These are phyloP conservation scores for Pythium folliculosum DNA, from an alignment of 352 stramenopile species.

Conservation along the genomic window DNA sequence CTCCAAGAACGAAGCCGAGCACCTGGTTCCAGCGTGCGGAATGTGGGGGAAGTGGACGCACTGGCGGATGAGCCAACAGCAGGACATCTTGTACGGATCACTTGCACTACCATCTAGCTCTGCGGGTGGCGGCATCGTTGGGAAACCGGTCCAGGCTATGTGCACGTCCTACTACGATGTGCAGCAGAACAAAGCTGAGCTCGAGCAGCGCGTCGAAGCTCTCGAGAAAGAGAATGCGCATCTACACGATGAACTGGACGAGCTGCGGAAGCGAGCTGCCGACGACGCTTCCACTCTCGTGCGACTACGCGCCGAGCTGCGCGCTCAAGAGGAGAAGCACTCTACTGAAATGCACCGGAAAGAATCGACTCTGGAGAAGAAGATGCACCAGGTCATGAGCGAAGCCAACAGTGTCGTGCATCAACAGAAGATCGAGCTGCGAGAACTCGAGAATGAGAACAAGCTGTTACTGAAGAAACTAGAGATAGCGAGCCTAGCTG, in stretches of 20 bases:
- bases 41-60: slow-evolving; percentile 88
- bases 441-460: slow-evolving; percentile 24
- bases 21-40: slow-evolving; percentile 75
- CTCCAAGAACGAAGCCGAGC: slow-evolving; percentile 79
- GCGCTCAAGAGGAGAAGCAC: slow-evolving; percentile 55
- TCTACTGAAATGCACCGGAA: slow-evolving; percentile 36
- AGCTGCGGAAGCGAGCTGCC: slow-evolving; percentile 26
- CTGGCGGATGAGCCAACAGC: slow-evolving; percentile 81
- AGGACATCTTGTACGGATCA: slow-evolving; percentile 37
- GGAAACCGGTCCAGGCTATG: slow-evolving; percentile 61
- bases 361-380: slow-evolving; percentile 42
- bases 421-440: slow-evolving; percentile 49
- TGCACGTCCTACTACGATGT: slow-evolving; percentile 88
- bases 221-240: slow-evolving; percentile 38
- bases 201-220: slow-evolving; percentile 39
- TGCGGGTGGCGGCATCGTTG: slow-evolving; percentile 1
- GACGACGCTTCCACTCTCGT: slow-evolving; percentile 34
- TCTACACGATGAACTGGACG: slow-evolving; percentile 33
- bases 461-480: slow-evolving; percentile 22
- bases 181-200: slow-evolving; percentile 62
- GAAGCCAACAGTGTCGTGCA: slow-evolving; percentile 53
- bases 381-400: slow-evolving; percentile 51
- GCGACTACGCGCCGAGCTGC: slow-evolving; percentile 45
- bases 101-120: slow-evolving; percentile 15
- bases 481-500: background rate